Percentiles rank a stretch among this genome's conserved stretches.
Conservation (phyloP, 352 stramenopile genomes). For the Poterioochromonas sp. region DNA sequence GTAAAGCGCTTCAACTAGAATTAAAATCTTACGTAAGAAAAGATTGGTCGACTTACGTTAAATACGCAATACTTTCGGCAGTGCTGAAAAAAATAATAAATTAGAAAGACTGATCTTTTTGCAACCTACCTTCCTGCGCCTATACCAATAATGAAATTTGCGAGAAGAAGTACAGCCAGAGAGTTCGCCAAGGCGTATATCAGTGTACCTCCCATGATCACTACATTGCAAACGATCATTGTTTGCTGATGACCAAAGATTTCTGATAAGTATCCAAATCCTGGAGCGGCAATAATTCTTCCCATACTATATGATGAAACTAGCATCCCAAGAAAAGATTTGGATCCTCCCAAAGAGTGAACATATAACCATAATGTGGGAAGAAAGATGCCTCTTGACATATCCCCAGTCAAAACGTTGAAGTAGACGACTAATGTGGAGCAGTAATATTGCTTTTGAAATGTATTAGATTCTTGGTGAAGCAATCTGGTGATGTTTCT, state of each 20-base stretch:
- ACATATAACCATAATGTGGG: conserved; percentile 38
- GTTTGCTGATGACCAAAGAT: neutral
- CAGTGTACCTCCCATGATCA: neutral
- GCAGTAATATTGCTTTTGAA: too few relatives aligned
- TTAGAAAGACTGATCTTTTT: neutral
- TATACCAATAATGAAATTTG: neutral
- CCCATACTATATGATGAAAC: neutral
- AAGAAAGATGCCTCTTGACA: conserved; percentile 18
- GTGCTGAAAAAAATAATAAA: neutral
- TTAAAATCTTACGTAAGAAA: neutral
- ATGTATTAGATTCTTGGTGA: too few relatives aligned
- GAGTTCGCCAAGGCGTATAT: neutral
- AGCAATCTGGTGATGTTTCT: too few relatives aligned
- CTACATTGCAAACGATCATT: neutral
- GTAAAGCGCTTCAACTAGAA: neutral
- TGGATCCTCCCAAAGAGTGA: neutral
- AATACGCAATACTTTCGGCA: neutral
- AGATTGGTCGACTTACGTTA: neutral
- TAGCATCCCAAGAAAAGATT: neutral
- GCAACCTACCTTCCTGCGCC: neutral
- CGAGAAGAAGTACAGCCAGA: neutral
- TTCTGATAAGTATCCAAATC: neutral
- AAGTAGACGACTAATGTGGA: too few relatives aligned
- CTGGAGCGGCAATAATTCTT: neutral
- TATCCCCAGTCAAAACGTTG: neutral